phyloP scores from a whole-genome alignment of 2,329 filamentous ascomycete genomes.

The Hirsutella thompsonii region DNA sequence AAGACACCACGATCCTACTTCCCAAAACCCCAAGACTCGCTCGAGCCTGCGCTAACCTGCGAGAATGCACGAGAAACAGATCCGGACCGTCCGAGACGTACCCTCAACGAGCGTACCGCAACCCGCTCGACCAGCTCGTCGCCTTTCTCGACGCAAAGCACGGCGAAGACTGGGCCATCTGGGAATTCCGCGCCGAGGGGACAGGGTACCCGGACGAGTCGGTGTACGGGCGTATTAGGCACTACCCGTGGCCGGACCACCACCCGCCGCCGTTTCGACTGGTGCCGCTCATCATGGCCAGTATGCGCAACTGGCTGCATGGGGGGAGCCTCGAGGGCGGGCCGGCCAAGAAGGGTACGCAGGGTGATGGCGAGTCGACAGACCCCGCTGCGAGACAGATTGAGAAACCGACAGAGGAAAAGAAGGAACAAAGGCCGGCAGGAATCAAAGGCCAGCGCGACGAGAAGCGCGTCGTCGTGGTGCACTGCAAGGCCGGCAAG shows the following conservation, averaged over 20 bases:
- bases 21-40: too few relatives aligned
- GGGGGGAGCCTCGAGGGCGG: slow-evolving; percentile 28
- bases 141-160: slow-evolving; percentile 81
- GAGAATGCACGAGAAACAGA: too few relatives aligned
- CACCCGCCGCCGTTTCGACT: slow-evolving; percentile 89
- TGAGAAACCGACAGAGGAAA: too few relatives aligned
- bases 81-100: slow-evolving; percentile 85
- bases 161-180: slow-evolving; percentile 78
- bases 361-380: too few relatives aligned
- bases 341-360: background rate
- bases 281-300: slow-evolving; percentile 78
- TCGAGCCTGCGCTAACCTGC: too few relatives aligned
- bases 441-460: slow-evolving; percentile 16
- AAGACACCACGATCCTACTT: too few relatives aligned
- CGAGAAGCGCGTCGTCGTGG: slow-evolving; percentile 59
- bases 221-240: slow-evolving; percentile 72
- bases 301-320: slow-evolving; percentile 81
- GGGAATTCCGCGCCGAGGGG: slow-evolving; percentile 95
- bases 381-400: too few relatives aligned
- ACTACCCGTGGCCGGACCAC: slow-evolving; percentile 95
- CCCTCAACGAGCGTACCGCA: slow-evolving; percentile 85
- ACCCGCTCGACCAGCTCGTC: slow-evolving; percentile 78
- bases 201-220: slow-evolving; percentile 89
- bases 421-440: background rate
- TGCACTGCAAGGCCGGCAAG: slow-evolving; percentile 97